A percentile compares a stretch with the other conserved stretches of the same genome.
Evolutionary conservation across 768 basidiomycete species (phyloP).

Genomic region (Chalciporus sphaerocephalus): DNA sequence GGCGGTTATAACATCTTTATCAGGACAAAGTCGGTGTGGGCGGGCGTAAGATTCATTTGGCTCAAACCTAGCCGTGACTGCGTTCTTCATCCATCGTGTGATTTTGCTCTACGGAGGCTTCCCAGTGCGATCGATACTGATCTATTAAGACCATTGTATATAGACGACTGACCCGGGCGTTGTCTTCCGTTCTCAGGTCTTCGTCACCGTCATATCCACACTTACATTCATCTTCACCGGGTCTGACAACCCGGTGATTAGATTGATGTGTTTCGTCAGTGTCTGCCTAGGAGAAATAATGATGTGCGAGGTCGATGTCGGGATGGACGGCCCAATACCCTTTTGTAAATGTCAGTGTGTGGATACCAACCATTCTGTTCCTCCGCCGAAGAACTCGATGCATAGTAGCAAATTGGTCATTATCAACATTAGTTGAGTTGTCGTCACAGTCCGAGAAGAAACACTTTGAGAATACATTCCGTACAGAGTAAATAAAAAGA

Average conservation of each 20-base stretch:
- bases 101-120: background rate
- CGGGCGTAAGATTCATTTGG: background rate
- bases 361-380: no score
- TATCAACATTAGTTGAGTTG: no score
- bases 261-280: constrained; percentile 54
- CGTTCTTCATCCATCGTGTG: background rate
- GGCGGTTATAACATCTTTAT: background rate
- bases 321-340: constrained; percentile 55
- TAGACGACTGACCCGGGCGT: constrained; percentile 10
- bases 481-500: no score
- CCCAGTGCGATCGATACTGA: background rate
- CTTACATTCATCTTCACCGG: constrained; percentile 57
- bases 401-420: no score
- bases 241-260: constrained; percentile 49
- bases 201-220: constrained; percentile 46
- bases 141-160: constrained; percentile 1
- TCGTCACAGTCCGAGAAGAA: no score
- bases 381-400: no score
- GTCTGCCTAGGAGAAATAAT: constrained; percentile 63
- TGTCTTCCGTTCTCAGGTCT: constrained; percentile 15
- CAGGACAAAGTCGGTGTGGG: background rate
- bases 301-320: constrained; percentile 49
- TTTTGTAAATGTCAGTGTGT: constrained; percentile 66
- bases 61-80: no score
- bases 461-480: no score